A percentile compares a stretch with the other conserved stretches of the same genome.
Evolutionary conservation across 2,329 filamentous ascomycete species (phyloP).

Genomic region (Calonectria honghensis): DNA sequence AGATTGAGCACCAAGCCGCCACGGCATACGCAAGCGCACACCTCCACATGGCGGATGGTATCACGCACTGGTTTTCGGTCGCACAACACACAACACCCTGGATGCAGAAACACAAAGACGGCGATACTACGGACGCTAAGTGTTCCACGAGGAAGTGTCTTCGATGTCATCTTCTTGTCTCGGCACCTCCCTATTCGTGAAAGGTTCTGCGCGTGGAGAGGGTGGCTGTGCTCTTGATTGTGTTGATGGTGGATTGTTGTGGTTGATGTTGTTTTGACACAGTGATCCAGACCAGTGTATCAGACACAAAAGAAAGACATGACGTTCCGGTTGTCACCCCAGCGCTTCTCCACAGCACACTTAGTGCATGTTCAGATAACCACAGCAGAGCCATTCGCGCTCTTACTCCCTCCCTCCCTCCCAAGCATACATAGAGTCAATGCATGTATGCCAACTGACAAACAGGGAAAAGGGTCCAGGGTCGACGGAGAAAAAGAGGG

Average conservation of each 20-base stretch:
- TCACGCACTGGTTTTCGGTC: constrained; percentile 8
- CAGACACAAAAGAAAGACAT: constrained; percentile 15
- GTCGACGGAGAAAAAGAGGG: constrained; percentile 4
- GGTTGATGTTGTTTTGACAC: background rate
- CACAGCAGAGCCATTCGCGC: background rate
- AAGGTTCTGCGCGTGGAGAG: background rate
- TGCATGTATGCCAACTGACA: background rate
- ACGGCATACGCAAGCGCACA: background rate
- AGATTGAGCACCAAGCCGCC: constrained; percentile 7
- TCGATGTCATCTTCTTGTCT: constrained; percentile 17
- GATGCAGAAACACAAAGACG: constrained; percentile 5
- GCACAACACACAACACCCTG: constrained; percentile 17
- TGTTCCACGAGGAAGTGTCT: constrained; percentile 2
- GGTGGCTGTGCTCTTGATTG: constrained; percentile 16
- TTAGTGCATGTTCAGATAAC: background rate
- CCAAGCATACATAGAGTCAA: background rate
- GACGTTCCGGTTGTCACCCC: background rate
- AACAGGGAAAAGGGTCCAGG: constrained; percentile 8
- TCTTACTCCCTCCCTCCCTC: background rate
- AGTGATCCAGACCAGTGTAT: constrained; percentile 4
- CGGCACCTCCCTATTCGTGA: constrained; percentile 8
- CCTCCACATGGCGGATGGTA: constrained; percentile 12
- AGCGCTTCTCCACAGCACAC: background rate
- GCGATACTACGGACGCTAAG: background rate
- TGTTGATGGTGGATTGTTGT: background rate